Evolutionary conservation across 805 yeast species (phyloP).

Genomic region (Hanseniaspora hatyaiensis): DNA sequence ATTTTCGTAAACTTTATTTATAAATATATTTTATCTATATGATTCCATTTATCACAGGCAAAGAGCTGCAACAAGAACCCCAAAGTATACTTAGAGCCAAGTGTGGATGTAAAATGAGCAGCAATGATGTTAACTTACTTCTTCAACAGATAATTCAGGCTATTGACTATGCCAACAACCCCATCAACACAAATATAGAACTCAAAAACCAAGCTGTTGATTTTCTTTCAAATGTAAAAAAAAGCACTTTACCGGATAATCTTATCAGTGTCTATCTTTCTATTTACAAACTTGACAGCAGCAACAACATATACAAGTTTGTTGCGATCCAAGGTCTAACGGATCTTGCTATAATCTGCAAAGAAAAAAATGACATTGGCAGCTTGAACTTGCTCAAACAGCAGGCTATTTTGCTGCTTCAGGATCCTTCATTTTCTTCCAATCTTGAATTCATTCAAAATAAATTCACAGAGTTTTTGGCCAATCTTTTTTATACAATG

Average conservation of each 20-base stretch:
- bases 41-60: no score
- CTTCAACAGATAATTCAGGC: constrained; percentile 68
- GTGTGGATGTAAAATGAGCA: no score
- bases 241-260: constrained; percentile 22
- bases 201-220: constrained; percentile 47
- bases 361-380: constrained; percentile 16
- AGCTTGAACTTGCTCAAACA: constrained; percentile 22
- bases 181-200: constrained; percentile 43
- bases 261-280: neutral
- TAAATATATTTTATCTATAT: no score
- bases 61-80: no score
- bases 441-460: constrained; percentile 28
- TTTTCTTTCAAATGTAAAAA: constrained; percentile 24
- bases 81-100: no score
- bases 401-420: constrained; percentile 18
- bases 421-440: neutral
- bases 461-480: constrained; percentile 27
- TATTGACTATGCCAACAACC: constrained; percentile 68
- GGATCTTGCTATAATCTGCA: constrained; percentile 20
- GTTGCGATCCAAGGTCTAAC: constrained; percentile 27
- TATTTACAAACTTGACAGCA: constrained; percentile 14
- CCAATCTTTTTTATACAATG: constrained; percentile 27
- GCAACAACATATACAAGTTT: constrained; percentile 26
- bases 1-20: no score
- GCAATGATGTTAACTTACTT: constrained; percentile 3